These are phyloP conservation scores for Nymphaea colorata DNA, from an alignment of 164 flowering plant species.

Conservation along the genomic window DNA sequence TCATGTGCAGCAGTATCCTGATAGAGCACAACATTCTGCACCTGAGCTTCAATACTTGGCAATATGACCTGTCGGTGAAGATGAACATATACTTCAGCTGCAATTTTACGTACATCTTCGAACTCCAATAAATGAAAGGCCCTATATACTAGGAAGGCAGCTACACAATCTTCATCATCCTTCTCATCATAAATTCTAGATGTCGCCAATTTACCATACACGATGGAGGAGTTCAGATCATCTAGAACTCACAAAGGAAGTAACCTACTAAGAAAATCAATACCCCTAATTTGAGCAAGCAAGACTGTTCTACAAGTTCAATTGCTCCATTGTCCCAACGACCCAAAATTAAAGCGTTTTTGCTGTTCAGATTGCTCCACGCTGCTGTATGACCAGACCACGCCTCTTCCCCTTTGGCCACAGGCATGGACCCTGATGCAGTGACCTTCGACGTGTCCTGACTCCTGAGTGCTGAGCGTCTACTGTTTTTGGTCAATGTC, in stretches of 20 bases:
- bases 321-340: slow-evolving; percentile 45
- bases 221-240: slow-evolving; percentile 34
- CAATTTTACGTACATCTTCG: slow-evolving; percentile 82
- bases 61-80: slow-evolving; percentile 67
- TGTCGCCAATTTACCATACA: slow-evolving; percentile 42
- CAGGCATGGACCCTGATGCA: too few species aligned
- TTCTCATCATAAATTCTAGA: slow-evolving; percentile 10
- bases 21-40: slow-evolving; percentile 30
- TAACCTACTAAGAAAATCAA: slow-evolving; percentile 55
- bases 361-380: too few species aligned
- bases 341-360: slow-evolving; percentile 48
- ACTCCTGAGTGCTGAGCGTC: too few species aligned
- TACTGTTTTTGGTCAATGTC: too few species aligned
- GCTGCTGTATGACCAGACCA: too few species aligned
- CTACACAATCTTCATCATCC: slow-evolving; percentile 19
- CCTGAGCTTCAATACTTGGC: slow-evolving; percentile 34
- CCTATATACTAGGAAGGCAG: slow-evolving; percentile 49
- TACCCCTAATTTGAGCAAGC: slow-evolving; percentile 48
- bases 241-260: slow-evolving; percentile 60
- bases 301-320: slow-evolving; percentile 29
- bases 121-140: slow-evolving; percentile 48
- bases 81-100: slow-evolving; percentile 87
- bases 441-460: too few species aligned
- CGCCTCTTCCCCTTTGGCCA: too few species aligned
- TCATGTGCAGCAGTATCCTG: slow-evolving; percentile 14